A percentile compares a stretch with the other conserved stretches of the same genome.
Evolutionary conservation across 352 stramenopile genomes (phyloP).

Genomic region (Phytophthora citricola): DNA sequence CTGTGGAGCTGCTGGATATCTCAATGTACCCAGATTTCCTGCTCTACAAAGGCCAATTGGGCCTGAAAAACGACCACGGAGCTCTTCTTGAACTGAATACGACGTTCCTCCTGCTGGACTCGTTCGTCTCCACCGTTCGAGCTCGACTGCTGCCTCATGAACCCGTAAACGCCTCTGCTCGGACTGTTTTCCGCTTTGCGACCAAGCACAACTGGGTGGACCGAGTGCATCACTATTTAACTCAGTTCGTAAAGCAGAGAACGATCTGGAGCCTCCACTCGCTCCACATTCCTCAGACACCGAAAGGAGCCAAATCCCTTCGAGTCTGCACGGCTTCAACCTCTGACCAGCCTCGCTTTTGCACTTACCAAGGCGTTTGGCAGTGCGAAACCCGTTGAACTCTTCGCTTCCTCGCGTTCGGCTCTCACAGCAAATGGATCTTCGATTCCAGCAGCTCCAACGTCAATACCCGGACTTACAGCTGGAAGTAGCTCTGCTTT

Average conservation of each 20-base stretch:
- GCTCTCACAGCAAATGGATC: conserved; percentile 37
- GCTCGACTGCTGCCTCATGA: neutral
- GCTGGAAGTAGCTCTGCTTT: conserved; percentile 33
- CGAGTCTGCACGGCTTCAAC: conserved; percentile 1
- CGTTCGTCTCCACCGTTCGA: conserved; percentile 19
- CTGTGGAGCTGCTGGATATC: conserved; percentile 33
- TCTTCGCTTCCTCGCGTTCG: conserved; percentile 4
- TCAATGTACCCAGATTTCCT: conserved; percentile 34
- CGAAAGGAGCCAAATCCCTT: neutral
- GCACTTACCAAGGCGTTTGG: conserved; percentile 29
- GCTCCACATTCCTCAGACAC: conserved; percentile 19
- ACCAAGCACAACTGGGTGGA: conserved; percentile 48
- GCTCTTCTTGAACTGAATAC: conserved; percentile 25
- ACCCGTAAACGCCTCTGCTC: conserved; percentile 3
- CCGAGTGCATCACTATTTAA: conserved; percentile 39
- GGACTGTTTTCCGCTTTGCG: conserved; percentile 25
- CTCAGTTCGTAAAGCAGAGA: conserved; percentile 6
- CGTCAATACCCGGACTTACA: conserved; percentile 30
- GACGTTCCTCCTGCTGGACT: conserved; percentile 48
- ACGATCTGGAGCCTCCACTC: conserved; percentile 27
- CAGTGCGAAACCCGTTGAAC: conserved; percentile 21
- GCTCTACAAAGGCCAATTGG: conserved; percentile 19
- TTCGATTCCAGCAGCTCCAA: conserved; percentile 30
- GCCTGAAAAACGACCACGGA: conserved; percentile 1
- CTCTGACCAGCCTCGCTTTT: conserved; percentile 27